These are phyloP conservation scores for Quercus tomentella DNA, from an alignment of 331 rosid species.

Conservation along the genomic window DNA sequence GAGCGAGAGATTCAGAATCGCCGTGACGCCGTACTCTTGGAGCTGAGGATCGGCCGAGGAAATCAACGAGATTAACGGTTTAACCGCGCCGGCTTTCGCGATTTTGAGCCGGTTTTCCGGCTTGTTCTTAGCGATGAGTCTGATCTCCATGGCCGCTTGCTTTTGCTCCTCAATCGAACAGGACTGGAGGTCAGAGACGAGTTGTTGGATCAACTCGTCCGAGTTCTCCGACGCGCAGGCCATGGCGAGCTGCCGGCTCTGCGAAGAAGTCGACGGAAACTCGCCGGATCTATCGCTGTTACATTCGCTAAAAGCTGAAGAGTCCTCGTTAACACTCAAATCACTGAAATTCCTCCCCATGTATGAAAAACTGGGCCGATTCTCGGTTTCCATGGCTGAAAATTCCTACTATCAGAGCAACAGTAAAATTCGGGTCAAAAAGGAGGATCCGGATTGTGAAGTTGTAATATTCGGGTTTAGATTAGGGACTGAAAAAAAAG, in stretches of 20 bases:
- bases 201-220: slow-evolving; percentile 71
- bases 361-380: slow-evolving; percentile 28
- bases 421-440: background rate
- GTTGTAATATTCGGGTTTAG: background rate
- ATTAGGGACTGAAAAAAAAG: background rate
- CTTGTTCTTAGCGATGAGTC: slow-evolving; percentile 84
- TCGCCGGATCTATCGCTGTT: slow-evolving; percentile 96
- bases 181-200: slow-evolving; percentile 64
- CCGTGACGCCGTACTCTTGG: slow-evolving; percentile 90
- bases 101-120: slow-evolving; percentile 75
- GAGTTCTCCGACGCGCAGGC: slow-evolving; percentile 81
- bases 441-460: background rate
- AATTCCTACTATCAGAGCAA: background rate
- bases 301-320: slow-evolving; percentile 92
- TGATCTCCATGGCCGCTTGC: slow-evolving; percentile 93
- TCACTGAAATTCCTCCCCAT: slow-evolving; percentile 57
- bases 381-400: slow-evolving; percentile 43
- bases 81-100: slow-evolving; percentile 71
- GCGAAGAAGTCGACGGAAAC: slow-evolving; percentile 59
- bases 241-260: slow-evolving; percentile 50
- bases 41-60: slow-evolving; percentile 70
- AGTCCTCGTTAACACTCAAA: slow-evolving; percentile 42
- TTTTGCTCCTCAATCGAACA: slow-evolving; percentile 71
- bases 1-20: slow-evolving; percentile 79
- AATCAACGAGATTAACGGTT: slow-evolving; percentile 63